Percentiles rank a stretch among this genome's conserved stretches.
Evolutionary conservation across 2,329 filamentous ascomycete species (phyloP).

Genomic region (Penicillium verrucosum): DNA sequence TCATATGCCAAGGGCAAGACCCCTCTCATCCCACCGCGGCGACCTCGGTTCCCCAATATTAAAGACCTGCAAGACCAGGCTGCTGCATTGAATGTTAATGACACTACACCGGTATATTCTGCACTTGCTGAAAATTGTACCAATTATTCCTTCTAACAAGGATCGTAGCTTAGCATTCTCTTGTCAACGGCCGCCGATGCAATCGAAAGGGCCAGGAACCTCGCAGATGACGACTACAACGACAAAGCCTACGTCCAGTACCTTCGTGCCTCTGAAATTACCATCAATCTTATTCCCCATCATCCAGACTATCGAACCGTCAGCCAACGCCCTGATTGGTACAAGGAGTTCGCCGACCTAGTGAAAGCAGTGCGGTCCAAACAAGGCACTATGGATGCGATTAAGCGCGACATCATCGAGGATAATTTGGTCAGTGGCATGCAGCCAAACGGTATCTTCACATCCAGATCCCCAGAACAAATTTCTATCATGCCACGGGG

Average conservation of each 20-base stretch:
- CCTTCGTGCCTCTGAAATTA: constrained; percentile 74
- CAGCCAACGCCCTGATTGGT: constrained; percentile 50
- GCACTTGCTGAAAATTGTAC: not conserved
- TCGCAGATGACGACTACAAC: constrained; percentile 43
- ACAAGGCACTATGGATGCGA: constrained; percentile 41
- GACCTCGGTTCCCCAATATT: constrained; percentile 37
- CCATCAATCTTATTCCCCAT: constrained; percentile 69
- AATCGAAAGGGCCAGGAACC: constrained; percentile 32
- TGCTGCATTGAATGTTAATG: constrained; percentile 32
- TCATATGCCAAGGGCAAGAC: constrained; percentile 24
- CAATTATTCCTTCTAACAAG: constrained; percentile 20
- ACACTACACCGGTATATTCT: constrained; percentile 29
- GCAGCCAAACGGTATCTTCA: constrained; percentile 22
- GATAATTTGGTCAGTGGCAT: constrained; percentile 34
- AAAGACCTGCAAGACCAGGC: constrained; percentile 43
- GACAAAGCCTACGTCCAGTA: constrained; percentile 82
- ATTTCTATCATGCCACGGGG: constrained; percentile 18
- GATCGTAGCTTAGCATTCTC: constrained; percentile 33
- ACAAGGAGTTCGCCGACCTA: constrained; percentile 51
- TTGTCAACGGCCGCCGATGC: constrained; percentile 37
- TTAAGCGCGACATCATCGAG: constrained; percentile 42
- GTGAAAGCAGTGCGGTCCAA: constrained; percentile 46
- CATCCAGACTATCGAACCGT: constrained; percentile 71
- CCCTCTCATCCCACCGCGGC: constrained; percentile 16
- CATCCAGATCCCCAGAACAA: constrained; percentile 11